These are phyloP conservation scores for Backusella tarrabulga DNA, from an alignment of 192 early-diverging fungal species.

Conservation along the genomic window DNA sequence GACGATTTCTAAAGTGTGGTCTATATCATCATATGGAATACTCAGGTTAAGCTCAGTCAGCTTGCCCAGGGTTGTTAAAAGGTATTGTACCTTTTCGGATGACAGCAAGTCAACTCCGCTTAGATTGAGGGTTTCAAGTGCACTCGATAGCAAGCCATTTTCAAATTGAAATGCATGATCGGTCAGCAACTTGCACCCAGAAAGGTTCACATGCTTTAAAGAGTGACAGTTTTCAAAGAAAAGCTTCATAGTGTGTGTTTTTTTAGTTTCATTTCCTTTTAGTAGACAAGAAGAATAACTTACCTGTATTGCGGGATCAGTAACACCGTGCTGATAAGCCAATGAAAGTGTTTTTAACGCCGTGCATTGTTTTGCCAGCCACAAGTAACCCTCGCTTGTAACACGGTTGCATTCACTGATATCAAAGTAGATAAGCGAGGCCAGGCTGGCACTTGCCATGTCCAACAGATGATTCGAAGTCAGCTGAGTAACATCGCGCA, in stretches of 20 bases:
- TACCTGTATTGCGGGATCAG: slow-evolving; percentile 21
- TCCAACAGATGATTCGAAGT: slow-evolving; percentile 24
- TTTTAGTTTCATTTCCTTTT: not conserved
- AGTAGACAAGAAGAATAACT: not conserved
- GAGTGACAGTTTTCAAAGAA: slow-evolving; percentile 21
- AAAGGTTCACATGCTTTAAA: slow-evolving; percentile 26
- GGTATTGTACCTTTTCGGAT: slow-evolving; percentile 4
- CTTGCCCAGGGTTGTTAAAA: slow-evolving; percentile 13
- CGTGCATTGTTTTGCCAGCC: slow-evolving; percentile 12
- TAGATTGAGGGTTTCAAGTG: slow-evolving; percentile 23
- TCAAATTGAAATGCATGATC: slow-evolving; percentile 28
- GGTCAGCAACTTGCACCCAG: slow-evolving; percentile 25
- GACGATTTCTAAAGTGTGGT: slow-evolving; percentile 9
- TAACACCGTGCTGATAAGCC: slow-evolving; percentile 29
- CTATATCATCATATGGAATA: slow-evolving; percentile 26
- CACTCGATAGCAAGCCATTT: not conserved
- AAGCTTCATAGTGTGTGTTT: slow-evolving; percentile 5
- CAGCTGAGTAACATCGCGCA: slow-evolving; percentile 31
- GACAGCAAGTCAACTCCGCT: slow-evolving; percentile 21
- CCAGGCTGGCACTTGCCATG: not conserved
- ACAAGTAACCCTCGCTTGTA: slow-evolving; percentile 9
- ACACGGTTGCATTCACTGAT: slow-evolving; percentile 30
- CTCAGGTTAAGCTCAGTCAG: slow-evolving; percentile 24
- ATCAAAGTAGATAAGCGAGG: slow-evolving; percentile 23
- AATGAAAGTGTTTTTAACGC: slow-evolving; percentile 15